These are phyloP conservation scores for Nigrograna mackinnonii DNA, from an alignment of 2,329 filamentous ascomycete species.

Conservation along the genomic window DNA sequence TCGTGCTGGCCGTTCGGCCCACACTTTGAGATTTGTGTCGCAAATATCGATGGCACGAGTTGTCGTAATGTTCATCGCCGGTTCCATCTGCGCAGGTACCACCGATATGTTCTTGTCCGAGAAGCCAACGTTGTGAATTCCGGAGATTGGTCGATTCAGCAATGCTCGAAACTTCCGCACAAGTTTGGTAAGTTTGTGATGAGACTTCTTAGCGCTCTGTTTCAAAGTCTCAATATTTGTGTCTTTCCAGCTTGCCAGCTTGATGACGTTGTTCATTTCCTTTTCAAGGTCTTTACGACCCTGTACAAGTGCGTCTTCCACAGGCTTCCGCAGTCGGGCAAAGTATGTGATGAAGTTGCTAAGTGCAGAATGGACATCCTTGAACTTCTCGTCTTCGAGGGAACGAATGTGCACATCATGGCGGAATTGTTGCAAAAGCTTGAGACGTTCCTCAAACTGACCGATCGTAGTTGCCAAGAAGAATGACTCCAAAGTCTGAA, in stretches of 20 bases:
- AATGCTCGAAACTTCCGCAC: conserved; percentile 86
- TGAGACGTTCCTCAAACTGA: conserved; percentile 75
- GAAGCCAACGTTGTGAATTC: conserved; percentile 49
- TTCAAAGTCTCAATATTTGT: conserved; percentile 88
- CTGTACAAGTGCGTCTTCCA: conserved; percentile 66
- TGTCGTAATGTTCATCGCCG: conserved; percentile 14
- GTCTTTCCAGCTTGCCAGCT: conserved; percentile 96
- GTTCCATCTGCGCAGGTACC: not conserved
- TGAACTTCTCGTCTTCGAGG: conserved; percentile 54
- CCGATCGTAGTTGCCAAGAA: conserved; percentile 79
- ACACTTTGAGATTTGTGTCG: conserved; percentile 24
- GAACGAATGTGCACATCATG: conserved; percentile 67
- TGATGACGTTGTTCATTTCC: conserved; percentile 88
- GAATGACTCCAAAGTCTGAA: conserved; percentile 79
- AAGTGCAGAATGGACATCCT: conserved; percentile 66
- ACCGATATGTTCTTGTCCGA: conserved; percentile 24
- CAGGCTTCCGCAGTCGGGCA: conserved; percentile 67
- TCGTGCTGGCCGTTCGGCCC: conserved; percentile 58
- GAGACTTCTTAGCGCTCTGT: conserved; percentile 87
- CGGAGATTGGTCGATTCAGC: conserved; percentile 74
- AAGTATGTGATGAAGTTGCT: conserved; percentile 79
- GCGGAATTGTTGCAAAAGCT: conserved; percentile 65
- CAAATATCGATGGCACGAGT: conserved; percentile 22
- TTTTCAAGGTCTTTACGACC: conserved; percentile 82
- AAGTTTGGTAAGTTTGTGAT: conserved; percentile 88